phyloP scores from a whole-genome alignment of 176 grass and related monocot genomes.

The Ampelocalamus luodianensis region DNA sequence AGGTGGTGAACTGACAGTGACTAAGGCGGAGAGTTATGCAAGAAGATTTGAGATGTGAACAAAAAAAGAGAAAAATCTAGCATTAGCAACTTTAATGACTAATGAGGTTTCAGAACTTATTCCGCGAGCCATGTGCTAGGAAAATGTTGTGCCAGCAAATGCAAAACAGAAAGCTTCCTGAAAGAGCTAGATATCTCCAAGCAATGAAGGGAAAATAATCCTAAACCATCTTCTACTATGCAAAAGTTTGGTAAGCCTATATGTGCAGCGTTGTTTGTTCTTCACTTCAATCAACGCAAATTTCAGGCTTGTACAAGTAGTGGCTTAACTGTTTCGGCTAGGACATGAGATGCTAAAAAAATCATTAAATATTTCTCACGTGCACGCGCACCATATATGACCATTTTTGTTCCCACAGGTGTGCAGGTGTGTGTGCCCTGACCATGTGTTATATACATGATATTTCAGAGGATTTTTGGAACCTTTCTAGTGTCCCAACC shows the following conservation, averaged over 20 bases:
- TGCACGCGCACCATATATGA: too few species aligned
- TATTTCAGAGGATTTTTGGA: too few species aligned
- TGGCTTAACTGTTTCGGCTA: too few species aligned
- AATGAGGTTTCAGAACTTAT: background rate
- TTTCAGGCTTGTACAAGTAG: too few species aligned
- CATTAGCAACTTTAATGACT: background rate
- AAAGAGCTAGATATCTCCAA: constrained; percentile 7
- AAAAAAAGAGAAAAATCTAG: background rate
- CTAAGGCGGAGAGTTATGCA: background rate
- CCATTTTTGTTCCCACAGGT: too few species aligned
- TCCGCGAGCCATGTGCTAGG: background rate
- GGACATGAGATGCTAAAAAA: too few species aligned
- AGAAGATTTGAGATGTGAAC: background rate
- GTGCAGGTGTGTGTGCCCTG: too few species aligned
- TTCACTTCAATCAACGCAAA: constrained; percentile 4
- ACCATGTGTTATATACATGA: too few species aligned
- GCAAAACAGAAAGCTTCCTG: background rate
- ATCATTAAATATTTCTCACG: too few species aligned
- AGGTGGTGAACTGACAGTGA: constrained; percentile 3
- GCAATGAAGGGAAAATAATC: constrained; percentile 17
- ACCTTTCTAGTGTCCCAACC: too few species aligned
- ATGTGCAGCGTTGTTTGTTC: constrained; percentile 3
- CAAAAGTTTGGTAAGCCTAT: background rate
- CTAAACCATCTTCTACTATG: background rate
- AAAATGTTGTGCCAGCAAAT: constrained; percentile 16